phyloP scores from a whole-genome alignment of 2,329 filamentous ascomycete genomes.

The Fusarium cicatricum region DNA sequence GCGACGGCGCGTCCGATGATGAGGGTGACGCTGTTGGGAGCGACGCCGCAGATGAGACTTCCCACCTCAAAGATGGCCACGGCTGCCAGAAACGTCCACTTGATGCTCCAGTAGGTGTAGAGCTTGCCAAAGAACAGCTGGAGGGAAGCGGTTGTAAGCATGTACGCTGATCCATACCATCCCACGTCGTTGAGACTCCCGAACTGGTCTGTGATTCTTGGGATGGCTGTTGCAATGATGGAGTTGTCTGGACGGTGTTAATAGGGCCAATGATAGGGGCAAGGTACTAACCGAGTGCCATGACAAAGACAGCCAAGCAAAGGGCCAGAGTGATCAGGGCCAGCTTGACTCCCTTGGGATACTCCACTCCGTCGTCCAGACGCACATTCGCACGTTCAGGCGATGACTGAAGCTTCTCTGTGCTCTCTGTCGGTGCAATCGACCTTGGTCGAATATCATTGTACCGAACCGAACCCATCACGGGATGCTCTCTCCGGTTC shows the following conservation, averaged over 20 bases:
- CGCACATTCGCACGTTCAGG: neutral
- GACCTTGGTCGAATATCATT: constrained; percentile 32
- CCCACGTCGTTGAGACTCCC: constrained; percentile 56
- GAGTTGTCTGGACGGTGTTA: constrained; percentile 45
- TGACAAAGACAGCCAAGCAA: constrained; percentile 51
- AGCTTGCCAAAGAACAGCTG: constrained; percentile 53
- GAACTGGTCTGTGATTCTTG: constrained; percentile 54
- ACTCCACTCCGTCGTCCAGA: constrained; percentile 20
- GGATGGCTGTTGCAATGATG: constrained; percentile 56
- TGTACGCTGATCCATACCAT: constrained; percentile 58
- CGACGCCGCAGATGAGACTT: constrained; percentile 51
- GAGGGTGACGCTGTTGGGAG: constrained; percentile 45
- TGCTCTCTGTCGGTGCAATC: constrained; percentile 35
- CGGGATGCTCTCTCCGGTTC: constrained; percentile 27
- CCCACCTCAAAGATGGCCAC: constrained; percentile 55
- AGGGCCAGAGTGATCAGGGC: constrained; percentile 49
- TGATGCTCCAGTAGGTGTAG: constrained; percentile 56
- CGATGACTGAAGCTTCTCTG: constrained; percentile 40
- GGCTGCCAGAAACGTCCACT: constrained; percentile 50
- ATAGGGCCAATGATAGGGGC: neutral
- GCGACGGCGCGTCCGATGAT: constrained; percentile 49
- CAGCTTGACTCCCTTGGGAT: constrained; percentile 41
- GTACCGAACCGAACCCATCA: constrained; percentile 37
- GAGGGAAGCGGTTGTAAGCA: constrained; percentile 52
- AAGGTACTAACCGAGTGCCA: constrained; percentile 47